phyloP scores from a whole-genome alignment of 2,329 filamentous ascomycete species.

The Sclerotinia sclerotiorum region DNA sequence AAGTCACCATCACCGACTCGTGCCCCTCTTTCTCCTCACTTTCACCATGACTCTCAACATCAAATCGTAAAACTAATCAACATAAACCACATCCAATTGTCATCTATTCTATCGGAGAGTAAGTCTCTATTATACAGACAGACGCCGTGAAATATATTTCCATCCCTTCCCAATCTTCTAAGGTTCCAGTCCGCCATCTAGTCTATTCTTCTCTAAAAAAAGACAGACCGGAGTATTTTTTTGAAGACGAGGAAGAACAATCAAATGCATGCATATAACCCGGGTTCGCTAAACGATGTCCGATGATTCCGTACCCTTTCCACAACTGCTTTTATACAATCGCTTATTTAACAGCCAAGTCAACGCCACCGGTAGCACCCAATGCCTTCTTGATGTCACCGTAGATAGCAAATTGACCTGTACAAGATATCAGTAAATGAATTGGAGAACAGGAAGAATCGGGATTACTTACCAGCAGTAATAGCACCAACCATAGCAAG shows the following conservation, averaged over 20 bases:
- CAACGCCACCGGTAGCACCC: constrained; percentile 73
- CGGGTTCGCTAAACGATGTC: constrained; percentile 15
- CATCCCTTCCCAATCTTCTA: neutral
- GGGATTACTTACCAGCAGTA: constrained; percentile 17
- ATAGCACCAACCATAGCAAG: constrained; percentile 24
- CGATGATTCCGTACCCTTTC: constrained; percentile 17
- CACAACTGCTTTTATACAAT: constrained; percentile 33
- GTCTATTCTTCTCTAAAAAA: constrained; percentile 19
- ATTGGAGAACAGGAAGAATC: too few species aligned
- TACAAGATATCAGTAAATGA: constrained; percentile 35
- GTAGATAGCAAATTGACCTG: constrained; percentile 88
- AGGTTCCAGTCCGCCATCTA: constrained; percentile 7
- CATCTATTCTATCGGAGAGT: constrained; percentile 19
- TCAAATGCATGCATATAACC: constrained; percentile 15
- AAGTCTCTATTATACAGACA: constrained; percentile 18
- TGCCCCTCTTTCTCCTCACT: neutral
- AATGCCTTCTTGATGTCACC: constrained; percentile 70
- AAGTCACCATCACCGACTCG: neutral
- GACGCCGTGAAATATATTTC: constrained; percentile 8
- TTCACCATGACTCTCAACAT: neutral
- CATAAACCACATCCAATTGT: constrained; percentile 16
- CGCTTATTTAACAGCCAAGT: constrained; percentile 51
- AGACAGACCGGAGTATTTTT: constrained; percentile 3
- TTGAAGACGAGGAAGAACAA: neutral
- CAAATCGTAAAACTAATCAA: neutral